Base-by-base conservation (phyloP, 2,329 filamentous ascomycete species). In the Tympanopsis confertula region DNA sequence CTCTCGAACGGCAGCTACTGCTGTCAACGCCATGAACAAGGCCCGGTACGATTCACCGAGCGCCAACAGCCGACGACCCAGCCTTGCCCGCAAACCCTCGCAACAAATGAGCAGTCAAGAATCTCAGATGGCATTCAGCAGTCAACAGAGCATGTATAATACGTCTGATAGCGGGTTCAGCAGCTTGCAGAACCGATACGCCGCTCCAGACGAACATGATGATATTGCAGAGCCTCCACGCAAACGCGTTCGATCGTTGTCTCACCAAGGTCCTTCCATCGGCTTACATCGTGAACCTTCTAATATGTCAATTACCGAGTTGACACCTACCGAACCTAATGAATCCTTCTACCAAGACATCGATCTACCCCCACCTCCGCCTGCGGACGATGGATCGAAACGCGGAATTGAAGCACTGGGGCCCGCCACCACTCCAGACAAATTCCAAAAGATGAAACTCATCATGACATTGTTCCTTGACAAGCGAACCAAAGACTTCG, bases 1-100 rank as follows among this genome's bases (percentile, higher is more conserved):
- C 42, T 79, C 74, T 3, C 69, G 71, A 36, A 77, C 74, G 1
- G 74, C 76, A 1, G 75, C 71, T 18, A 78, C 72, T 40, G 76
- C 76, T 4, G 68, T 81, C 18, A 74, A 74, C 40, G 75, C 75
- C 15, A 74, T 81, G 59, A 79, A 74, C 61, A 78, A 79, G 55
- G 76, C 76, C 10, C 62, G 75, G 15, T 65, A 79, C 33, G 75
- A 79, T 45, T 78, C 74, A 4, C 72, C 74, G 5, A 63, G 61
- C n/a, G 65, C 66, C 10, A 66, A 66, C 24, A 68, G 63, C 28
- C 63, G 71, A 40, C 59, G 63, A 28, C 62, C 67, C 12, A 59
- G 60, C 38, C 55, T 63, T 19, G 62, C 65, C 35, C 59, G 58
- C 41, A 61, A 66, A 41, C 58, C 62, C 22, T 66, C 68, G 3